Percentiles rank a stretch among this genome's conserved stretches.
Conservation (phyloP, 371 early-diverging fungal species). For the Chytridium lagenaria region DNA sequence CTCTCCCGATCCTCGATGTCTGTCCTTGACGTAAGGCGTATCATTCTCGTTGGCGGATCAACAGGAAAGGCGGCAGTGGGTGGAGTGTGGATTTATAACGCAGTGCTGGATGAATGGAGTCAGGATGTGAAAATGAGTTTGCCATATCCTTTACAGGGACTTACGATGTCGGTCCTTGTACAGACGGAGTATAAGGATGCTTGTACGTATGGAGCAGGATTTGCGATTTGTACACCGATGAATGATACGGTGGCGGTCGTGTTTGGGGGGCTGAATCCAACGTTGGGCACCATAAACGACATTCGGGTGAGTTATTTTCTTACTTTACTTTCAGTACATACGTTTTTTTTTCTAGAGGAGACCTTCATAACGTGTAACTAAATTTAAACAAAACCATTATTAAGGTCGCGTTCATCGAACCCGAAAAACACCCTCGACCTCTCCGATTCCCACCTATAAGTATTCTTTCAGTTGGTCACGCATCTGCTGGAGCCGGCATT, state of each 20-base stretch:
- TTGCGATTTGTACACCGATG: conserved; percentile 15
- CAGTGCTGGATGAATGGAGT: conserved; percentile 5
- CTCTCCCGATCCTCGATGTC: not conserved
- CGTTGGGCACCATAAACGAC: conserved; percentile 1
- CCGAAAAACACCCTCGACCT: conserved; percentile 9
- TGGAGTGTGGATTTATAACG: conserved; percentile 21
- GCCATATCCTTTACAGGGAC: conserved; percentile 12
- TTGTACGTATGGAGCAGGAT: not conserved
- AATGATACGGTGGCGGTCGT: conserved; percentile 20
- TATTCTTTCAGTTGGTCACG: conserved; percentile 7
- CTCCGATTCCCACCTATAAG: not conserved
- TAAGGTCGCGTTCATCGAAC: conserved; percentile 7
- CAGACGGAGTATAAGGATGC: conserved; percentile 10
- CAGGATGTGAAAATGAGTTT: not conserved
- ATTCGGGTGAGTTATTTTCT: conserved; percentile 11
- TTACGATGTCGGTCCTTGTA: not conserved
- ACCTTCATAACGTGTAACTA: too few relatives aligned
- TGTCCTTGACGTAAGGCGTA: conserved; percentile 14
- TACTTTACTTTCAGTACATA: not conserved
- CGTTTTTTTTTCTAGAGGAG: not conserved
- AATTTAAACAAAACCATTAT: too few relatives aligned
- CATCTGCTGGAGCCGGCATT: conserved; percentile 10
- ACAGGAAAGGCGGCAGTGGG: not conserved
- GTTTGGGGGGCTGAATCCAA: conserved; percentile 23
- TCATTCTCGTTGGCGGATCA: conserved; percentile 18